Evolutionary conservation across 176 grass and related monocot species (phyloP).

Genomic region (Typha latifolia): DNA sequence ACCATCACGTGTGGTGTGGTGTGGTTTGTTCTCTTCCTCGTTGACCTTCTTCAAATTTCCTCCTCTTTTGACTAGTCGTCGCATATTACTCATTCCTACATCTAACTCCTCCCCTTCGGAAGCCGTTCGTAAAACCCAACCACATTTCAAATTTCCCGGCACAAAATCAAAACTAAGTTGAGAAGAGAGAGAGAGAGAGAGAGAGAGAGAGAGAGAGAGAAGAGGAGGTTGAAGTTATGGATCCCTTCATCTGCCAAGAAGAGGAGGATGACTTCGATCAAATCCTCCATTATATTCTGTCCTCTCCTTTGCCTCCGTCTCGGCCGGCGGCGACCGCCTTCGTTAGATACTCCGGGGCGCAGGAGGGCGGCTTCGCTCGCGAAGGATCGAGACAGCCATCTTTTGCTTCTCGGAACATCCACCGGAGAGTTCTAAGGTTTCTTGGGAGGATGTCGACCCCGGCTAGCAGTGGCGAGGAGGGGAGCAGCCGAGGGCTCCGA

Average conservation of each 20-base stretch:
- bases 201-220: too few species aligned
- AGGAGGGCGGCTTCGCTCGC: neutral
- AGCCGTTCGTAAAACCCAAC: too few species aligned
- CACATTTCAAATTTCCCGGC: too few species aligned
- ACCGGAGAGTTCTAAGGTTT: slow-evolving; percentile 9
- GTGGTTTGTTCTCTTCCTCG: too few species aligned
- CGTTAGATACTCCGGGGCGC: neutral
- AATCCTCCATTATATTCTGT: neutral
- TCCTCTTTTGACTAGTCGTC: too few species aligned
- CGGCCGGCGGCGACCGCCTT: neutral
- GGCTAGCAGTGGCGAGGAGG: neutral
- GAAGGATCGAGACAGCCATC: neutral
- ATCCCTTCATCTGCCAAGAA: neutral
- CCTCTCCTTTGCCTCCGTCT: neutral
- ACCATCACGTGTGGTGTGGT: too few species aligned
- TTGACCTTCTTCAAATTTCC: too few species aligned
- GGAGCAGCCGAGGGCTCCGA: neutral
- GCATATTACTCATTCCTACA: too few species aligned
- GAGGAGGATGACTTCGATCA: neutral
- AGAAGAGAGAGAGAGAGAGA: too few species aligned
- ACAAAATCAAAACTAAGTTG: too few species aligned
- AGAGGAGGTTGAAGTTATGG: neutral
- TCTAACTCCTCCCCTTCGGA: too few species aligned
- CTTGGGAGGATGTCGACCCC: neutral
- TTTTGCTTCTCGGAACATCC: neutral